Evolutionary conservation across 2,329 filamentous ascomycete genomes (phyloP).

Genomic region (Trichoderma sp.): DNA sequence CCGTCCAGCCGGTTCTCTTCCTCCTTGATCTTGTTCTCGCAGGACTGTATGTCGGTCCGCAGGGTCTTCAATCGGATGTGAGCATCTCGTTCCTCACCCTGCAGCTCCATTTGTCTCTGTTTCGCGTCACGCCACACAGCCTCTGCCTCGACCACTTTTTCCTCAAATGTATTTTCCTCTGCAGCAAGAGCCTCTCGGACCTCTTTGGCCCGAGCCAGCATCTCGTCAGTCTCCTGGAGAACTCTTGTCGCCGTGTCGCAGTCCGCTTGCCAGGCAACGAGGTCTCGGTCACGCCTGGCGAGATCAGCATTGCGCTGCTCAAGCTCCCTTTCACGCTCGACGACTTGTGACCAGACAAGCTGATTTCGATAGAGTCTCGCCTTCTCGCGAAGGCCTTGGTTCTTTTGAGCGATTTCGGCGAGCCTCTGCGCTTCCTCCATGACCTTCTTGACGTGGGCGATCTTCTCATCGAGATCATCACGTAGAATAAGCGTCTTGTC

Average conservation of each 20-base stretch:
- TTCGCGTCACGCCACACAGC: conserved; percentile 57
- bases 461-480: conserved; percentile 42
- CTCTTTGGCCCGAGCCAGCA: conserved; percentile 44
- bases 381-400: conserved; percentile 64
- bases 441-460: conserved; percentile 44
- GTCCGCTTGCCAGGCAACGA: conserved; percentile 36
- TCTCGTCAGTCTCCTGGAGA: conserved; percentile 52
- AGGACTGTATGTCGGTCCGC: conserved; percentile 49
- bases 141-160: conserved; percentile 50
- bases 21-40: conserved; percentile 52
- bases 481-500: conserved; percentile 59
- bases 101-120: conserved; percentile 56
- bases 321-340: conserved; percentile 67
- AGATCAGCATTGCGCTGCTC: conserved; percentile 40
- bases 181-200: conserved; percentile 48
- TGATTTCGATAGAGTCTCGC: conserved; percentile 64
- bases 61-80: conserved; percentile 58
- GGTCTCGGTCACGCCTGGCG: conserved; percentile 33
- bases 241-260: conserved; percentile 51
- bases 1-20: conserved; percentile 66
- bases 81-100: conserved; percentile 68
- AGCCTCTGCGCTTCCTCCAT: conserved; percentile 64
- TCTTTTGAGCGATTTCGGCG: conserved; percentile 66
- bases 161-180: conserved; percentile 51
- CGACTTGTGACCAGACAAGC: conserved; percentile 85